Conservation (phyloP, 1,139 yeast genomes). For the Nakaseomyces bracarensis region DNA sequence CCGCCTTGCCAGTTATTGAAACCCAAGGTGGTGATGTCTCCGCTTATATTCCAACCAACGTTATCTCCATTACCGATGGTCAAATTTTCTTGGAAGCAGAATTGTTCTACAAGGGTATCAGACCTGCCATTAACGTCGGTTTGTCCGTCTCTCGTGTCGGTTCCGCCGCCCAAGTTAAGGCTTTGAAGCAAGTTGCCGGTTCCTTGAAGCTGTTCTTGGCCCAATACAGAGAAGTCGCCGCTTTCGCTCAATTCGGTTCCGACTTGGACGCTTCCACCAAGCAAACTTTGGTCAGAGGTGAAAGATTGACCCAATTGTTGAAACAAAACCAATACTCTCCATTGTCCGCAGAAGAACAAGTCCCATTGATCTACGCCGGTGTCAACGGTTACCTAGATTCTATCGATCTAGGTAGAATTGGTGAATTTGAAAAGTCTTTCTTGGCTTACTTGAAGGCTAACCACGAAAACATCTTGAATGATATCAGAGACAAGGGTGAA, state of each 20-base stretch:
- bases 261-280: constrained; percentile 99
- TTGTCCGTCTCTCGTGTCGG: constrained; percentile 99
- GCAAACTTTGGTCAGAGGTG: constrained; percentile 99
- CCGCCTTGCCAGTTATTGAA: constrained; percentile 94
- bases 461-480: constrained; percentile 73
- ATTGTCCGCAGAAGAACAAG: constrained; percentile 97
- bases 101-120: constrained; percentile 99
- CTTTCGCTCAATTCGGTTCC: constrained; percentile 99
- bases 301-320: constrained; percentile 97
- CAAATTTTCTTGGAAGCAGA: constrained; percentile 99
- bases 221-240: constrained; percentile 99
- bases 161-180: constrained; percentile 99
- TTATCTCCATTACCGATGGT: constrained; percentile 95
- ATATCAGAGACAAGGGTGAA: constrained; percentile 86
- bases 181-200: constrained; percentile 99
- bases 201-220: constrained; percentile 99
- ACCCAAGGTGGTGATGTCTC: constrained; percentile 99
- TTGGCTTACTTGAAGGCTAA: constrained; percentile 83
- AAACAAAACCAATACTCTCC: constrained; percentile 98
- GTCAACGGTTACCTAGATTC: constrained; percentile 97
- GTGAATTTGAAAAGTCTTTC: constrained; percentile 89
- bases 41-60: constrained; percentile 95
- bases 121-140: constrained; percentile 99
- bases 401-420: constrained; percentile 78
- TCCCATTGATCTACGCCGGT: constrained; percentile 98